phyloP scores from a whole-genome alignment of 192 early-diverging fungal genomes.

The Coemansia sp. region DNA sequence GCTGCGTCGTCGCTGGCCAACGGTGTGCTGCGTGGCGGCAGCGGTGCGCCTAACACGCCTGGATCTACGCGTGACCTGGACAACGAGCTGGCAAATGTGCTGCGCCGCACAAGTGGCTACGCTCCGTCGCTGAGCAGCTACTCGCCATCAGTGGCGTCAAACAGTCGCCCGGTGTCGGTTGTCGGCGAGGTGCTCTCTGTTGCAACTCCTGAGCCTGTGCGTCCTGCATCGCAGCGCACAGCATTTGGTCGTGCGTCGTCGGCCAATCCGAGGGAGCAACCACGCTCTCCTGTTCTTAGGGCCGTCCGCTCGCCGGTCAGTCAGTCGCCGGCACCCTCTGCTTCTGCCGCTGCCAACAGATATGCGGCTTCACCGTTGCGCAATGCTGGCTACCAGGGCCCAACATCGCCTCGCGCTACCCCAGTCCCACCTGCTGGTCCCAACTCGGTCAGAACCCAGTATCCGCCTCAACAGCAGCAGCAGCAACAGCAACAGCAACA shows the following conservation, averaged over 20 bases:
- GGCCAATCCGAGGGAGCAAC: conserved; percentile 11
- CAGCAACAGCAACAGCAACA: conserved; percentile 12
- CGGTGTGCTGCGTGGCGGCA: conserved; percentile 34
- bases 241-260: not conserved
- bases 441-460: not conserved
- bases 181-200: conserved; percentile 36
- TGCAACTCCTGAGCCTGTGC: conserved; percentile 21
- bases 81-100: conserved; percentile 47
- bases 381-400: conserved; percentile 27
- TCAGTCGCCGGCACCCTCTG: conserved; percentile 1
- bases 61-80: conserved; percentile 25
- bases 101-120: conserved; percentile 49
- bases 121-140: conserved; percentile 40
- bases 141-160: conserved; percentile 17
- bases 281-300: conserved; percentile 19
- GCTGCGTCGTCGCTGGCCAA: not conserved
- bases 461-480: not conserved
- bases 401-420: conserved; percentile 17
- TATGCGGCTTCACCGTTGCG: conserved; percentile 39
- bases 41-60: conserved; percentile 17
- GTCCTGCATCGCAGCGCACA: conserved; percentile 4
- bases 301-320: conserved; percentile 14
- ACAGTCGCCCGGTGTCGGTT: conserved; percentile 20
- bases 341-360: not conserved
- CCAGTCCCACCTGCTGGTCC: conserved; percentile 14